Percentiles rank a stretch among this genome's conserved stretches.
Evolutionary conservation across 2,329 filamentous ascomycete genomes (phyloP).

Genomic region (Pleurostoma richardsiae): DNA sequence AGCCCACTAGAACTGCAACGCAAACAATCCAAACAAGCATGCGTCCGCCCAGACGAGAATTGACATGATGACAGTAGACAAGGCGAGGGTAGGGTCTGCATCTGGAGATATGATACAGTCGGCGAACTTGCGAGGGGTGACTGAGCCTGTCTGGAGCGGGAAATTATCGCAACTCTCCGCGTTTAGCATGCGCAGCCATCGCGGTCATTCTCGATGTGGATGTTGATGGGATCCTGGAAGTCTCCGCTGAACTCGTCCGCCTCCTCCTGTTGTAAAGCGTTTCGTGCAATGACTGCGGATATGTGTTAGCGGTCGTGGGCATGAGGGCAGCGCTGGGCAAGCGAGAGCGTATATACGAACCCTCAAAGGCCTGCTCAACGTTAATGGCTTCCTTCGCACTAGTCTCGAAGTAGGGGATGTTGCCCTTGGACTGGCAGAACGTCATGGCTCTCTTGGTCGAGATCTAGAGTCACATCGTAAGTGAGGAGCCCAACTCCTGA

Average conservation of each 20-base stretch:
- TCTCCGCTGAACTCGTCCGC: conserved; percentile 96
- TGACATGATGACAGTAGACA: too few relatives aligned
- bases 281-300: conserved; percentile 80
- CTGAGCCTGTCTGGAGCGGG: too few relatives aligned
- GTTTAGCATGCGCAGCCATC: conserved; percentile 87
- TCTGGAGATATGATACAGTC: too few relatives aligned
- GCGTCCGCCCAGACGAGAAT: too few relatives aligned
- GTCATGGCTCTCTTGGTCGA: conserved; percentile 94
- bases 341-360: conserved; percentile 28
- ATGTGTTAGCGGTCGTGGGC: not conserved
- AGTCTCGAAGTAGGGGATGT: conserved; percentile 98
- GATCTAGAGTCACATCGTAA: conserved; percentile 50
- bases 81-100: too few relatives aligned
- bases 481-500: not conserved
- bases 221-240: conserved; percentile 97
- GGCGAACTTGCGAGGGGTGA: too few relatives aligned
- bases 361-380: conserved; percentile 77
- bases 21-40: too few relatives aligned
- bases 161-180: not conserved
- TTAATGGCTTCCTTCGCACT: conserved; percentile 99
- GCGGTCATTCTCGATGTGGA: conserved; percentile 89
- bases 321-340: too few relatives aligned
- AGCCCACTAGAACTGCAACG: too few relatives aligned
- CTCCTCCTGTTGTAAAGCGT: conserved; percentile 93
- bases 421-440: conserved; percentile 95